A percentile compares a stretch with the other conserved stretches of the same genome.
Evolutionary conservation across 768 basidiomycete species (phyloP).

Genomic region (Trametes cinnabarina): DNA sequence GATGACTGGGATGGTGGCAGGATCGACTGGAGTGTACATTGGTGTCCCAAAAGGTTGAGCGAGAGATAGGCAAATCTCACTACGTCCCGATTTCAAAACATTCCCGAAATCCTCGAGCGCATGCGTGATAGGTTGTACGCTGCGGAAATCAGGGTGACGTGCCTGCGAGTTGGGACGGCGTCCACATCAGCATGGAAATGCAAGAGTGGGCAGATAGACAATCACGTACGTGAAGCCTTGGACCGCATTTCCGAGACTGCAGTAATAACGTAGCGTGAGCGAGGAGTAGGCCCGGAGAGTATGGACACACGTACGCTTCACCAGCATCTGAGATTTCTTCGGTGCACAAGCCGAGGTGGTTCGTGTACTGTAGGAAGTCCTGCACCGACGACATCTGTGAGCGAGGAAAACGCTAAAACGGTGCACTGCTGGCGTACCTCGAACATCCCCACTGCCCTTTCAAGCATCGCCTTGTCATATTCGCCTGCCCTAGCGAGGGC

Average conservation of each 20-base stretch:
- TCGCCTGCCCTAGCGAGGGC: slow-evolving; percentile 86
- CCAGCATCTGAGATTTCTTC: slow-evolving; percentile 86
- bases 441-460: slow-evolving; percentile 80
- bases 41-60: neutral
- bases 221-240: slow-evolving; percentile 80
- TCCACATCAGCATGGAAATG: neutral
- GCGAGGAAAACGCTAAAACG: neutral
- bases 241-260: slow-evolving; percentile 80
- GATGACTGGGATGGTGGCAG: too few species aligned
- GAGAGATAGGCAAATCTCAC: too few species aligned
- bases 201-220: neutral
- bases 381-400: slow-evolving; percentile 22
- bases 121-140: slow-evolving; percentile 82
- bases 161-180: slow-evolving; percentile 38
- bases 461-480: slow-evolving; percentile 64
- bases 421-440: slow-evolving; percentile 50
- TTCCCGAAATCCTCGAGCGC: slow-evolving; percentile 16
- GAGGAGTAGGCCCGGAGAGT: neutral
- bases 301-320: slow-evolving; percentile 56
- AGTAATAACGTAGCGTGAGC: slow-evolving; percentile 2
- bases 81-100: neutral
- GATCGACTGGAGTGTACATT: neutral
- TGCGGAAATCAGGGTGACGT: slow-evolving; percentile 82
- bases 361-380: slow-evolving; percentile 80
- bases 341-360: slow-evolving; percentile 84